These are phyloP conservation scores for Butyriboletus loyo DNA, from an alignment of 768 basidiomycete species.

Conservation along the genomic window DNA sequence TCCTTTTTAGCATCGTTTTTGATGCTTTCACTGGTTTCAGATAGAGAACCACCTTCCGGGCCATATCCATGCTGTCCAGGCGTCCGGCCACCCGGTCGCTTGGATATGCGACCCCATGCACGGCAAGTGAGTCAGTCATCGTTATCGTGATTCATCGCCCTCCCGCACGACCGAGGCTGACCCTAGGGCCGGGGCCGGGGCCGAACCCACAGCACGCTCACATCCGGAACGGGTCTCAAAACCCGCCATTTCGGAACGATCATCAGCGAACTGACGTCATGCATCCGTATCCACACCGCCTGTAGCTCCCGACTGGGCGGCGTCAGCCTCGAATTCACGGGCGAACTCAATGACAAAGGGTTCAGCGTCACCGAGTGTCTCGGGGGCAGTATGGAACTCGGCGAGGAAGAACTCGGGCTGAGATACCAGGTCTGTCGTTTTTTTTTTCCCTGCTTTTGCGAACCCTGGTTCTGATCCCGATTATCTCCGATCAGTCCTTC, in stretches of 20 bases:
- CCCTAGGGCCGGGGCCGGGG: no score
- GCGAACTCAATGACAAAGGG: slow-evolving; percentile 86
- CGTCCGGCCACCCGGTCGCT: slow-evolving; percentile 79
- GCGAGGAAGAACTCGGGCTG: slow-evolving; percentile 84
- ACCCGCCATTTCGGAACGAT: slow-evolving; percentile 89
- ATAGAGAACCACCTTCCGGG: slow-evolving; percentile 69
- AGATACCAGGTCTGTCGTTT: slow-evolving; percentile 69
- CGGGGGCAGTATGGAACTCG: slow-evolving; percentile 93
- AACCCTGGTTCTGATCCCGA: neutral
- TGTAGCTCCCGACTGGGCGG: slow-evolving; percentile 75
- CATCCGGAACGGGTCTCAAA: slow-evolving; percentile 78
- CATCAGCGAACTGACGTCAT: slow-evolving; percentile 80
- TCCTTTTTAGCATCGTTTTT: neutral
- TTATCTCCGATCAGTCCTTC: slow-evolving; percentile 56
- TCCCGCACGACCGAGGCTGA: neutral
- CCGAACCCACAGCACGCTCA: slow-evolving; percentile 61
- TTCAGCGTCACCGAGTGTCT: slow-evolving; percentile 96
- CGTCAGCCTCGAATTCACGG: slow-evolving; percentile 89
- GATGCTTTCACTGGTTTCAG: slow-evolving; percentile 35
- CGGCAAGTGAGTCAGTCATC: no score
- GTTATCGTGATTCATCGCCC: slow-evolving; percentile 33
- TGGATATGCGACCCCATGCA: slow-evolving; percentile 99
- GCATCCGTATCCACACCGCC: slow-evolving; percentile 74
- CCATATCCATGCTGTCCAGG: slow-evolving; percentile 80
- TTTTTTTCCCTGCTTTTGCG: neutral